phyloP scores from a whole-genome alignment of 192 early-diverging fungal genomes.

The Endogone sp. region DNA sequence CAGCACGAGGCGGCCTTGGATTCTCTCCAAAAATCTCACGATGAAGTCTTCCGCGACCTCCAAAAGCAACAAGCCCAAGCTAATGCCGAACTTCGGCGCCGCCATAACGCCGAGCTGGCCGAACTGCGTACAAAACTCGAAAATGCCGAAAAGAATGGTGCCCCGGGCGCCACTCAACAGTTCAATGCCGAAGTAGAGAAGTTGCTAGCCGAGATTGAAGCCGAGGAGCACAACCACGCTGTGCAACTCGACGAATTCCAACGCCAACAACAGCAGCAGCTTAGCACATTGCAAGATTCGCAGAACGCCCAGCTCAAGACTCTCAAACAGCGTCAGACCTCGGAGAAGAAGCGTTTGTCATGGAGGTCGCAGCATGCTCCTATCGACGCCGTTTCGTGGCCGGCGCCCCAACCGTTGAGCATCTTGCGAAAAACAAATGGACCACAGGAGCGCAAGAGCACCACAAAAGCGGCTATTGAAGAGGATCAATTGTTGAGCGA shows the following conservation, averaged over 20 bases:
- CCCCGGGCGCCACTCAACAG: neutral
- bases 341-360: conserved; percentile 7
- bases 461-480: too few relatives aligned
- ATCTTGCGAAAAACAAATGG: conserved; percentile 16
- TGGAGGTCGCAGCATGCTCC: conserved; percentile 9
- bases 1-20: conserved; percentile 18
- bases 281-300: conserved; percentile 3
- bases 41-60: conserved; percentile 7
- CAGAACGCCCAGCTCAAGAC: conserved; percentile 7
- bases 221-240: conserved; percentile 19
- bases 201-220: conserved; percentile 25
- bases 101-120: conserved; percentile 22
- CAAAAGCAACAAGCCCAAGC: conserved; percentile 12
- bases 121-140: conserved; percentile 14
- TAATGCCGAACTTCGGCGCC: conserved; percentile 11
- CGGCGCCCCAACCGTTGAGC: conserved; percentile 19
- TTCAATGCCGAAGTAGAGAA: conserved; percentile 22
- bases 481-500: too few relatives aligned
- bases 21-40: conserved; percentile 11
- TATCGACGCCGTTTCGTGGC: conserved; percentile 33
- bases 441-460: neutral
- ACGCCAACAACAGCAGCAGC: conserved; percentile 19
- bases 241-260: conserved; percentile 21
- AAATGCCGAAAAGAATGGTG: conserved; percentile 11
- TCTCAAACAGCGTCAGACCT: conserved; percentile 1